Evolutionary conservation across 2,329 filamentous ascomycete genomes (phyloP), one percentile per base, ranked within the genome.

Genomic region (Colletotrichum cereale): DNA sequence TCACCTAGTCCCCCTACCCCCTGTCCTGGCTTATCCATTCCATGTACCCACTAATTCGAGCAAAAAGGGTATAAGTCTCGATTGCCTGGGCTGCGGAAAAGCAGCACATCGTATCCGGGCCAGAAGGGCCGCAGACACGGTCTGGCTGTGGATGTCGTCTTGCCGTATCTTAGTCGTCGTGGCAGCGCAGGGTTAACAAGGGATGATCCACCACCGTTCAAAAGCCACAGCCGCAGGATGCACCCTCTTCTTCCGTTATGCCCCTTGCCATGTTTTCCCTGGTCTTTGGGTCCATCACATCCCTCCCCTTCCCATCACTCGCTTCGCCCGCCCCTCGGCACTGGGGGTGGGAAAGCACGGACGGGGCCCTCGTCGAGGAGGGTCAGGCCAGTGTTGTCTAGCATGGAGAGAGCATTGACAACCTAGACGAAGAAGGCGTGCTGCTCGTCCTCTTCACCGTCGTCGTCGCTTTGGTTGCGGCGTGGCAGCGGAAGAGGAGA

Each of bases 71-170:
- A 52, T 16, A 40, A 38, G 60, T 29, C 40, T 52, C 48, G 44
- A 55, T 16, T 64, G 8, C 62, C 36, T 24, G 31, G 52, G 31
- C 12, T 66, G 53, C 40, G 63, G 53, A 58, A 47, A 57, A 66
- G 29, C 26, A 62, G 55, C 47, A 56, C 34, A 65, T 71, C 65
- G 53, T 38, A 69, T 64, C 68, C 67, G 67, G 65, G 36, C 60
- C 58, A 71, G 60, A 69, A 69, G 58, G 68, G 65, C 65, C 68
- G 65, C 68, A 53, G 64, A 69, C 68, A 69, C 65, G 68, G 68
- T 53, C 65, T 71, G 68, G 65, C 68, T 69, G 58, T 71, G 68
- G 50, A 61, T 67, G 40, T 62, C n/a, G 21, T 62, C 31, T 50
- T 34, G 24, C 52, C 48, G 48, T 67, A 62, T 62, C 56, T 50